Evolutionary conservation across 768 basidiomycete genomes (phyloP).

Genomic region (Tricholoma sp.): DNA sequence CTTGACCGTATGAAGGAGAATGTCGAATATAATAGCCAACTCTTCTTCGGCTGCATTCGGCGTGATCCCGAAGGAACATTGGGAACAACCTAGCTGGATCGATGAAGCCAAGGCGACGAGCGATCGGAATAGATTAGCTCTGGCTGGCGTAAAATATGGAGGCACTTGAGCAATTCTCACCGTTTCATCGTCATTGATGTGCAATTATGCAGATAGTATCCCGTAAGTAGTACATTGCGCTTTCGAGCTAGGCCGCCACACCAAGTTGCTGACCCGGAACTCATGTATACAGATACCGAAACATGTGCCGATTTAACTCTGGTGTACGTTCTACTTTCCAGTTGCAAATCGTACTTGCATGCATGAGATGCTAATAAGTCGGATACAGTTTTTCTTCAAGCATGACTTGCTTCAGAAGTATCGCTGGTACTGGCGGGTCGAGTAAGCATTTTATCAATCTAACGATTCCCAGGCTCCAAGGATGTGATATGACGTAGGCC

Average conservation of each 20-base stretch:
- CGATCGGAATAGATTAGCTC: conserved; percentile 57
- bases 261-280: conserved; percentile 3
- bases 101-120: conserved; percentile 62
- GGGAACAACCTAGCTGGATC: conserved; percentile 75
- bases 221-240: conserved; percentile 20
- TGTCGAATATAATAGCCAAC: background rate
- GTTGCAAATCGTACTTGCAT: conserved; percentile 8
- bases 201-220: conserved; percentile 17
- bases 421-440: conserved; percentile 70
- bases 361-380: conserved; percentile 22
- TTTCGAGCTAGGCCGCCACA: background rate
- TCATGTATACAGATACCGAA: conserved; percentile 50
- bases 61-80: conserved; percentile 61
- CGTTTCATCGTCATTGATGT: background rate
- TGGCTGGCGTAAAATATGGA: conserved; percentile 39
- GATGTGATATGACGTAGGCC: conserved; percentile 37
- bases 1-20: background rate
- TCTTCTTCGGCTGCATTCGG: conserved; percentile 42
- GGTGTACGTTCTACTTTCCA: conserved; percentile 37
- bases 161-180: conserved; percentile 23
- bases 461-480: too few relatives aligned
- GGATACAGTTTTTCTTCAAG: conserved; percentile 62
- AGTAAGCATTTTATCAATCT: conserved; percentile 24
- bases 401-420: conserved; percentile 64
- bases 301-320: conserved; percentile 76